Conservation (phyloP, 805 yeast species). For the Brettanomyces bruxellensis region DNA sequence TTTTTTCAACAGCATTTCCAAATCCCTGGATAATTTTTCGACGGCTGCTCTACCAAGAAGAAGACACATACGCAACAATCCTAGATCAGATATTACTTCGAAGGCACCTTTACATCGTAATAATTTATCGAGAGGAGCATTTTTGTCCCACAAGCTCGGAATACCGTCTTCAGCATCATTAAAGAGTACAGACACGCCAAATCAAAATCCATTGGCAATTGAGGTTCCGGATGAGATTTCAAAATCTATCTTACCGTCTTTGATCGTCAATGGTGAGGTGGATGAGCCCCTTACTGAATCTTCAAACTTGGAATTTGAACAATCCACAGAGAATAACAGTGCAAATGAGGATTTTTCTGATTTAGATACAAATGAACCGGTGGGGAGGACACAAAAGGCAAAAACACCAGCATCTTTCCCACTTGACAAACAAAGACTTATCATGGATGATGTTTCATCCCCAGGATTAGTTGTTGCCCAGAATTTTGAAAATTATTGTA, state of each 20-base stretch:
- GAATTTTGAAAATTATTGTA: conserved; percentile 31
- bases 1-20: conserved; percentile 7
- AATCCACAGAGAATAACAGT: not conserved
- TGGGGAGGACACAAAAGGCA: not conserved
- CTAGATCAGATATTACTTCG: too few species aligned
- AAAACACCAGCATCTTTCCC: conserved; percentile 24
- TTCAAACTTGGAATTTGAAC: too few species aligned
- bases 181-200: not conserved
- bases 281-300: too few species aligned
- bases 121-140: too few species aligned
- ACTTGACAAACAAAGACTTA: conserved; percentile 20
- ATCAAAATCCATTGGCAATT: not conserved
- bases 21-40: conserved; percentile 13
- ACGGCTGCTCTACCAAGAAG: conserved; percentile 9
- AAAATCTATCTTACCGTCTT: conserved; percentile 10
- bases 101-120: too few species aligned
- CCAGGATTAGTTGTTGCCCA: conserved; percentile 28
- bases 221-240: conserved; percentile 10
- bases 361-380: not conserved
- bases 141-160: too few species aligned
- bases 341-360: not conserved
- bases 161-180: too few species aligned
- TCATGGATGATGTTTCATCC: conserved; percentile 26
- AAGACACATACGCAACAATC: not conserved
- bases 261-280: not conserved